phyloP scores from a whole-genome alignment of 345 rosid species.

The Populus ilicifolia region DNA sequence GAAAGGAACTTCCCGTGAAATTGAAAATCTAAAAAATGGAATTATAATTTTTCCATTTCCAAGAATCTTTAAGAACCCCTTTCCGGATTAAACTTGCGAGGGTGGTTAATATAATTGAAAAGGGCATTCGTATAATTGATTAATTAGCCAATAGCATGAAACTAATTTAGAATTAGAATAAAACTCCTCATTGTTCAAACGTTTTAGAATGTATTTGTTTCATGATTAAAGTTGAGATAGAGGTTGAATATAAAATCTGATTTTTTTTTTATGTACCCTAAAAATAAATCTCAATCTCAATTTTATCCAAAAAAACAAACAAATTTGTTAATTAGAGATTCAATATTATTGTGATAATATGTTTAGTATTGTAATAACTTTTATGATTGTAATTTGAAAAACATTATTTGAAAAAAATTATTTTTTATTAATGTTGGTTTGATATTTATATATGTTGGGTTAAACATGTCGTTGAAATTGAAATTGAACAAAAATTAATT shows the following conservation, averaged over 20 bases:
- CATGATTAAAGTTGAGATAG: too few relatives aligned
- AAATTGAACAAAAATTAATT: too few relatives aligned
- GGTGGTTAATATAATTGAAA: not conserved
- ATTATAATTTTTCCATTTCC: not conserved
- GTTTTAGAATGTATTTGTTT: not conserved
- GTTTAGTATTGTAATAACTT: too few relatives aligned
- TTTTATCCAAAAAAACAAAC: too few relatives aligned
- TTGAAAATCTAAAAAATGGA: not conserved
- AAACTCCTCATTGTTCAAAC: not conserved
- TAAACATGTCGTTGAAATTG: too few relatives aligned
- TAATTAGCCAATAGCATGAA: not conserved
- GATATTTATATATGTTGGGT: too few relatives aligned
- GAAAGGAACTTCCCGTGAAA: not conserved
- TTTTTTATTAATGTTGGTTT: too few relatives aligned
- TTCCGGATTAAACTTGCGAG: not conserved
- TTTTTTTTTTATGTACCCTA: too few relatives aligned
- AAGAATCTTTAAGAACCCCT: not conserved
- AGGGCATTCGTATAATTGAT: not conserved
- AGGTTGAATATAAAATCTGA: fast-evolving
- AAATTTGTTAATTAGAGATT: fast-evolving
- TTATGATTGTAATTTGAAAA: too few relatives aligned
- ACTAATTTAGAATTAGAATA: not conserved
- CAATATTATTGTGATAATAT: too few relatives aligned
- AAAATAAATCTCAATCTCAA: too few relatives aligned
- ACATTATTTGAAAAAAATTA: too few relatives aligned